These are phyloP conservation scores for Ormosia semicastrata DNA, from an alignment of 306 rosid genomes.

Conservation along the genomic window DNA sequence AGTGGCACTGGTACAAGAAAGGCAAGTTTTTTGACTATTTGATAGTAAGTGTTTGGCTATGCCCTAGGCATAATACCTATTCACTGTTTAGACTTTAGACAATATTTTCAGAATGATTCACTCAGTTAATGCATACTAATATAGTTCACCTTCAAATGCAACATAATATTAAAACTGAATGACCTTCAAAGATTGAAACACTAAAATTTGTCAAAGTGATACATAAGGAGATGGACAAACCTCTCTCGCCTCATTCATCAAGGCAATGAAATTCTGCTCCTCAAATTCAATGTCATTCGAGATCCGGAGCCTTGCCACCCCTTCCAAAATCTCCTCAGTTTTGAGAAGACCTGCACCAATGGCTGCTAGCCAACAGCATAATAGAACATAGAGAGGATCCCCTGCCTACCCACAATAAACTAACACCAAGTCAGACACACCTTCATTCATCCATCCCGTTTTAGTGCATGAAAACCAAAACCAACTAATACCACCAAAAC, in stretches of 20 bases:
- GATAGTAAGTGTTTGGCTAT: background rate
- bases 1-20: background rate
- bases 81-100: background rate
- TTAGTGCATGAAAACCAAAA: constrained; percentile 5
- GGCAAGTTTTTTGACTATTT: background rate
- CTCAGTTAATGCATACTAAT: background rate
- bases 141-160: constrained; percentile 22
- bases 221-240: constrained; percentile 41
- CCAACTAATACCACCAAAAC: background rate
- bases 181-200: background rate
- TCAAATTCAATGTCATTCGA: constrained; percentile 86
- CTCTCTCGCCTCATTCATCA: constrained; percentile 88
- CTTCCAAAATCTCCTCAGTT: constrained; percentile 93
- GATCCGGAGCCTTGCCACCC: constrained; percentile 76
- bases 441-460: background rate
- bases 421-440: constrained; percentile 23
- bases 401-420: constrained; percentile 59
- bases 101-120: background rate
- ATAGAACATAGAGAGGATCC: constrained; percentile 82
- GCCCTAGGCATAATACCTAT: no score
- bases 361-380: constrained; percentile 92
- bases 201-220: background rate
- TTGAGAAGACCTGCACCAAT: constrained; percentile 93
- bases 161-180: background rate
- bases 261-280: constrained; percentile 78